Base-by-base conservation (phyloP, 164 flowering plant species). In the Stephania cephalantha region DNA sequence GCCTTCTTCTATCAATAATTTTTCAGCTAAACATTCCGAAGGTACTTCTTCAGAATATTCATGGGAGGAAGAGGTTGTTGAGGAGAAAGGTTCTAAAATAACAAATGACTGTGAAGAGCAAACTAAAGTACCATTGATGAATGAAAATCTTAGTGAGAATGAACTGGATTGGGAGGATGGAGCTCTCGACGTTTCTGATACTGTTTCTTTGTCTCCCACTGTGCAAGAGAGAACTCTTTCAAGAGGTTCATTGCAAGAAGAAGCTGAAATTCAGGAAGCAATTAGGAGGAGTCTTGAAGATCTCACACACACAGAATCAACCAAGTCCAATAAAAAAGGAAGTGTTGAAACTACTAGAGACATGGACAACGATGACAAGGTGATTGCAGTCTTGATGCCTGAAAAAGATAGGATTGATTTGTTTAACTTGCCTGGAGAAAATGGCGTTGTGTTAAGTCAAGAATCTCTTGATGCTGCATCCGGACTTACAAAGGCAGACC, bases 81-180 rank as follows among this genome's bases (percentile, higher is more conserved):
- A 74, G 71, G 81, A 55, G 35, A 81, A 78, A 73, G 73, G 12
- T 77, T 66, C 68, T 66, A 72, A 53, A 20, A 45, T 66, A 31
- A 46, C 65, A 42, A 30, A 46, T 74, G 83, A 83, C 71, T 45
- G 35, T 44, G 63, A 74, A 22, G 74, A 45, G 29, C 82, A 67
- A 70, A 70, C 35, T n/a, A 80, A 82, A 44, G 72, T 82, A 22
- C 69, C 75, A 72, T 35, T 65, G 18, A 72, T 55, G 29, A 78
- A 80, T 75, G 80, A 71, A 31, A 50, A 73, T 42, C 68, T 55
- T 65, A 77, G 74, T 79, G 94, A 84, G 22, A 83, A 80, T 82
- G 94, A 88, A 58, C 86, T 90, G 70, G 97, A 90, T 73, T 90
- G 95, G 97, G 93, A 90, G 81, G 96, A 93, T 73, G 95, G 87